Percentiles rank a stretch among this genome's conserved stretches.
phyloP scores from a whole-genome alignment of 768 basidiomycete genomes.

The Suillus subaureus region DNA sequence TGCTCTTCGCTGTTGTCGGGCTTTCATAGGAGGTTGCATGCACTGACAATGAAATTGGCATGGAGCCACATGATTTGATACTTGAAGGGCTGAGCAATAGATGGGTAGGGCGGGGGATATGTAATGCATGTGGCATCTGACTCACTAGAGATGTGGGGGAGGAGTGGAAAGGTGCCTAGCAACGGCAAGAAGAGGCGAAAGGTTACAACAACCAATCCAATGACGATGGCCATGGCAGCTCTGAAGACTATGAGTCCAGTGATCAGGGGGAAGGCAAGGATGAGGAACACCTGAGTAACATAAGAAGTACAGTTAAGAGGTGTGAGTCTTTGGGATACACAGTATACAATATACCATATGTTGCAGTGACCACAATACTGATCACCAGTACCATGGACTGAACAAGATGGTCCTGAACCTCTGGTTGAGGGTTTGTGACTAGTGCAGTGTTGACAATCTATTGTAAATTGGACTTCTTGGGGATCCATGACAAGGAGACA shows the following conservation, averaged over 20 bases:
- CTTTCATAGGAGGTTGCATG: constrained; percentile 16
- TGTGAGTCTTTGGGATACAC: no score
- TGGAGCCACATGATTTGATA: neutral
- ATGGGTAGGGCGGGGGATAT: constrained; percentile 19
- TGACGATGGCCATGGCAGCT: neutral
- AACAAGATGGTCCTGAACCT: no score
- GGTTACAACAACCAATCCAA: neutral
- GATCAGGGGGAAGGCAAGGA: neutral
- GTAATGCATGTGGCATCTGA: constrained; percentile 18
- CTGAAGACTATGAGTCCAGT: neutral
- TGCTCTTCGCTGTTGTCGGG: constrained; percentile 17
- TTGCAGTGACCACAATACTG: no score
- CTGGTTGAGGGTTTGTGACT: no score
- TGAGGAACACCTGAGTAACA: no score
- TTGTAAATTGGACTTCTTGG: no score
- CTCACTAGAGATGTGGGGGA: constrained; percentile 4
- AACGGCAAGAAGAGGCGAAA: constrained; percentile 3
- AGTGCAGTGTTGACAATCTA: no score
- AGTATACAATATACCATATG: no score
- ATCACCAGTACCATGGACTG: no score
- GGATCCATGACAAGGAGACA: no score
- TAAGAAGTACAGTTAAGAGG: no score
- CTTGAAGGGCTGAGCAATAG: constrained; percentile 18
- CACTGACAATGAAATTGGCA: constrained; percentile 12
- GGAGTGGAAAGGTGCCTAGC: constrained; percentile 4